Base-by-base conservation (phyloP, 2,329 filamentous ascomycete species). In the Sclerotinia minor region DNA sequence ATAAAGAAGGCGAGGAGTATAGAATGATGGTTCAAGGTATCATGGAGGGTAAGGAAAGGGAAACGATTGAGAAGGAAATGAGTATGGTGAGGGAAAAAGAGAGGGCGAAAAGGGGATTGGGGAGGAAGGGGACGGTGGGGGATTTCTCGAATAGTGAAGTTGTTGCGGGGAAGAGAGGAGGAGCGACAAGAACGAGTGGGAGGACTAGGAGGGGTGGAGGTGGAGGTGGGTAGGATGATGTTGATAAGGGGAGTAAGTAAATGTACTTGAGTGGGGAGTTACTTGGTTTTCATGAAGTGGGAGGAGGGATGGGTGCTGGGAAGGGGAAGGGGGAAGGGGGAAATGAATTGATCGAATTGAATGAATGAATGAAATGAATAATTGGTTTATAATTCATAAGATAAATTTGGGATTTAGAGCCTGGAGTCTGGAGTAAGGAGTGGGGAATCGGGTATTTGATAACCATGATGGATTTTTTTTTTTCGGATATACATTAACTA, bases 31-130 rank as follows among this genome's bases (percentile, higher is more conserved):
- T 76, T 2, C 71, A 75, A 69, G 76, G 76, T 19, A 73, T 73
- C 49, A 75, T 77, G 75, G 71, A 69, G 38, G 76, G 76, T 1
- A 73, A 76, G 60, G 74, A 69, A 64, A 63, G 71, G 66, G 68
- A 71, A 32, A 53, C 53, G 47, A 35, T 64, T 47, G 35, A 70
- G 59, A 64, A 49, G 24, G 60, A 53, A 47, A 53, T 50, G 60
- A 59, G 57, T 6, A n/a, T 55, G 47, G 53, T 64, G 15, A 72
- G 67, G 61, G 72, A 73, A 65, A 73, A 69, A 44, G 60, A 45
- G 44, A 60, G 32, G 5, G 57, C 44, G 15, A 53, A 44, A 11
- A 64, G 47, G 47, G 35, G 17, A 21, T 53, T 53, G 60, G 47
- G 60, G 3, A 41, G 60, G 32, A 52, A 50, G n/a, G 60, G 47